A percentile compares a stretch with the other conserved stretches of the same genome.
phyloP scores from a whole-genome alignment of 1,284 basidiomycete genomes.

The Pulveroboletus sp. region DNA sequence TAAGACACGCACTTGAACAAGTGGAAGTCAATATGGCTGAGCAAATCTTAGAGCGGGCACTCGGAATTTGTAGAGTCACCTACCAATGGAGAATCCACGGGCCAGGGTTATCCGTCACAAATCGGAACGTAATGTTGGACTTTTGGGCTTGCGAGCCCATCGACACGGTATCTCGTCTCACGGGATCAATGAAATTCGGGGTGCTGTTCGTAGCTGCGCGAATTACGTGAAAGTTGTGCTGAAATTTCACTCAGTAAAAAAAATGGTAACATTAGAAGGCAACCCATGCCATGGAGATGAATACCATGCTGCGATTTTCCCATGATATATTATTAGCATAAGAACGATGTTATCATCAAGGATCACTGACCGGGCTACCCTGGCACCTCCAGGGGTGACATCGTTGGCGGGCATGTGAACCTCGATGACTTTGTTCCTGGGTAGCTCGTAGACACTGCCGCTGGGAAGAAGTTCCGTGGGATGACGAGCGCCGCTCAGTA shows the following conservation, averaged over 20 bases:
- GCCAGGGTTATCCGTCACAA: conserved; percentile 28
- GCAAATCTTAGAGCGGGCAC: background rate
- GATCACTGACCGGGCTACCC: conserved; percentile 36
- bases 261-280: background rate
- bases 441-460: conserved; percentile 44
- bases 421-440: conserved; percentile 45
- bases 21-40: conserved; percentile 33
- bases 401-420: conserved; percentile 35
- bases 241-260: background rate
- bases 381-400: conserved; percentile 24
- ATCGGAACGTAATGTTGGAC: conserved; percentile 32
- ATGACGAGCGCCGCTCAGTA: conserved; percentile 44
- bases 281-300: conserved; percentile 34
- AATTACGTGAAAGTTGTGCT: conserved; percentile 42
- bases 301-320: conserved; percentile 29
- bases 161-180: conserved; percentile 30
- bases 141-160: conserved; percentile 28
- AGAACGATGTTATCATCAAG: background rate
- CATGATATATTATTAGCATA: background rate
- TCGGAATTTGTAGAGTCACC: background rate
- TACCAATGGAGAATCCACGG: conserved; percentile 35
- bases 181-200: conserved; percentile 33
- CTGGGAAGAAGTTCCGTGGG: conserved; percentile 43
- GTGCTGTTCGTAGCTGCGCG: conserved; percentile 23
- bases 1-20: conserved; percentile 20